Base-by-base conservation (phyloP, 495 filamentous ascomycete genomes). In the Penicillium fimorum region DNA sequence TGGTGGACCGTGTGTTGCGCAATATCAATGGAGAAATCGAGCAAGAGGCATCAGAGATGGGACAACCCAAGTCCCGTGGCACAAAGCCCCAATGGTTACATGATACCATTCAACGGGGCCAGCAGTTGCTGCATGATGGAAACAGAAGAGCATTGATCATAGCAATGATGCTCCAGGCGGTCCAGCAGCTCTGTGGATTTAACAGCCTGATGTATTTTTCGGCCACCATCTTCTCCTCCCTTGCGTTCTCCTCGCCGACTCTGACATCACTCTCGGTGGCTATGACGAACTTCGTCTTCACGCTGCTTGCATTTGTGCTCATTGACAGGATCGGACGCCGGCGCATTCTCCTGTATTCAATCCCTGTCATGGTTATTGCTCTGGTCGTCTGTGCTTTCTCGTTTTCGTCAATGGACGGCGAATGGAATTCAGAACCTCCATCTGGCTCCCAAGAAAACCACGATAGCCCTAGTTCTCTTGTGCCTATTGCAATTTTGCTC, bases 141-240 rank as follows among this genome's bases (percentile, higher is more conserved):
- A 92, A 93, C 64, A 76, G 88, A 47, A 82, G 91, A 58, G 92
- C 91, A 6, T 66, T 97, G 61, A 82, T 81, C 2, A 91, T 96
- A 57, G 91, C 92, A 3, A 91, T 89, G 71, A 81, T 93, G 58
- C 80, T 96, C 3, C 92, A 96, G 66, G 90, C 85, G 0, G 71
- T 91, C n/a, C 92, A 96, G 68, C 92, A 97, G 62, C 79, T 95
- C 15, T 94, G 87, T 59, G 92, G 92, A 7, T 97, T 96, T 69
- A 96, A 96, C 72, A 88, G 87, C 45, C 79, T 96, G 12, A 97
- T 97, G 92, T 97, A 97, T 68, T 96, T 92, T 69, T 92, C 90
- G 7, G 89, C 91, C 4, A 96, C 91, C 5, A 90, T 97, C 30
- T 97, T 97, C 68, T 78, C 84, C 11, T 73, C 91, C 29, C 76